A percentile compares a stretch with the other conserved stretches of the same genome.
phyloP scores from a whole-genome alignment of 805 yeast species.

The Candida rishiriensis region DNA sequence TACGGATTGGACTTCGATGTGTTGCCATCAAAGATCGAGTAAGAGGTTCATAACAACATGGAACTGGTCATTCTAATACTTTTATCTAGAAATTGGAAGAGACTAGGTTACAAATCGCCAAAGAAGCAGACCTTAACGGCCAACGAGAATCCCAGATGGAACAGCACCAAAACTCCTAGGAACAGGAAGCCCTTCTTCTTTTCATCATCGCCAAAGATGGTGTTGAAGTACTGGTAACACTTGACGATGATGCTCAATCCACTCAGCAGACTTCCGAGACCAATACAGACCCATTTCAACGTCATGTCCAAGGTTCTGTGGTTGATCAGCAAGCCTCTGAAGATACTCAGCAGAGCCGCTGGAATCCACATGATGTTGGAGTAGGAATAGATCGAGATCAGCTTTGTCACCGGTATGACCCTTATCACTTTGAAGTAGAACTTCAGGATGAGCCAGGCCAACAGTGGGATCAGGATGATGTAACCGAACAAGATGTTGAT shows the following conservation, averaged over 20 bases:
- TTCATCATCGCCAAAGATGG: constrained; percentile 31
- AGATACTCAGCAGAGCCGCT: constrained; percentile 56
- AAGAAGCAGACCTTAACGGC: constrained; percentile 66
- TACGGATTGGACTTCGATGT: too few relatives aligned
- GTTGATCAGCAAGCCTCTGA: constrained; percentile 50
- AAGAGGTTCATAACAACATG: too few relatives aligned
- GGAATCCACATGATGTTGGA: constrained; percentile 85
- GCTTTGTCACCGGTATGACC: constrained; percentile 48
- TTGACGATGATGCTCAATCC: constrained; percentile 51
- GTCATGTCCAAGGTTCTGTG: constrained; percentile 39
- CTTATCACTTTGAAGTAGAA: constrained; percentile 48
- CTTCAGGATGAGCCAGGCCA: constrained; percentile 46
- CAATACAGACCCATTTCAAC: constrained; percentile 61
- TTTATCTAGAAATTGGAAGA: too few relatives aligned
- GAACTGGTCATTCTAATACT: too few relatives aligned
- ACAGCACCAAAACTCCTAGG: constrained; percentile 37
- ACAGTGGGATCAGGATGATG: constrained; percentile 59
- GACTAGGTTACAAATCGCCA: constrained; percentile 25
- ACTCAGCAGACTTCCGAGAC: constrained; percentile 56
- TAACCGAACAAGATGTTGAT: constrained; percentile 73
- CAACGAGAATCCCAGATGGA: constrained; percentile 56
- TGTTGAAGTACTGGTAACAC: constrained; percentile 36
- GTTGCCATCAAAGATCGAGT: too few relatives aligned
- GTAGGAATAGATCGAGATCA: constrained; percentile 80
- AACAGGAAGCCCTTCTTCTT: constrained; percentile 35